Percentiles rank a stretch among this genome's conserved stretches.
These are phyloP conservation scores for Talaromyces piceae DNA, from an alignment of 2,329 filamentous ascomycete genomes.

Conservation along the genomic window DNA sequence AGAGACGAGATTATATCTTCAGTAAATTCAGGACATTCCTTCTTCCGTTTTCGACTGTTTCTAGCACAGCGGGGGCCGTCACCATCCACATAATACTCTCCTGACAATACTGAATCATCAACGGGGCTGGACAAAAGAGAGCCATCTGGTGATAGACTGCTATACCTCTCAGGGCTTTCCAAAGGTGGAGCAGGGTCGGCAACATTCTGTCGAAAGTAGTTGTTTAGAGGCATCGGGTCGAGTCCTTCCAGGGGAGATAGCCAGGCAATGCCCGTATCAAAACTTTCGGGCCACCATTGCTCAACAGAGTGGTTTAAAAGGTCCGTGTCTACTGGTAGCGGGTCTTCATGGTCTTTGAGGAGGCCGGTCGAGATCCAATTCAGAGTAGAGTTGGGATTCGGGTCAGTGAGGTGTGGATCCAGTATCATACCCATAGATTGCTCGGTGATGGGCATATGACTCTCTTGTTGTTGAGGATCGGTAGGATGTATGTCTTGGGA, in stretches of 20 bases:
- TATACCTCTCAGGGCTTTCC: constrained; percentile 16
- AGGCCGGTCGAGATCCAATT: constrained; percentile 32
- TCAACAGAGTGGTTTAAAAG: constrained; percentile 16
- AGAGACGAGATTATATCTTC: constrained; percentile 8
- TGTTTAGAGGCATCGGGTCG: constrained; percentile 13
- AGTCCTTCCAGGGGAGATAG: constrained; percentile 19
- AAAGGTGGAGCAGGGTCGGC: constrained; percentile 14
- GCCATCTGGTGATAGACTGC: constrained; percentile 16
- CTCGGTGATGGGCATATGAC: constrained; percentile 15
- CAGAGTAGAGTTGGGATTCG: constrained; percentile 23
- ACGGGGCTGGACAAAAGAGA: constrained; percentile 17
- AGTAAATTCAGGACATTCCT: constrained; percentile 11
- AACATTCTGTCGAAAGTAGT: constrained; percentile 16
- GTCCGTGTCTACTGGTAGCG: constrained; percentile 11
- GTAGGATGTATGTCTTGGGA: neutral
- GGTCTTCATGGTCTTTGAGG: constrained; percentile 15
- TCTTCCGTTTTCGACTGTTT: constrained; percentile 18
- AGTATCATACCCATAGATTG: constrained; percentile 18
- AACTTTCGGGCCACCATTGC: constrained; percentile 13
- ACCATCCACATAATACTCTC: constrained; percentile 23
- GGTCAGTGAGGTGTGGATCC: constrained; percentile 20
- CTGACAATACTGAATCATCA: constrained; percentile 17
- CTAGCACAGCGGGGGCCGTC: constrained; percentile 20
- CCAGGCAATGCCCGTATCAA: constrained; percentile 19
- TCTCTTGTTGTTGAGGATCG: neutral